These are phyloP conservation scores for Vigna angularis DNA, from an alignment of 306 rosid genomes.

Conservation along the genomic window DNA sequence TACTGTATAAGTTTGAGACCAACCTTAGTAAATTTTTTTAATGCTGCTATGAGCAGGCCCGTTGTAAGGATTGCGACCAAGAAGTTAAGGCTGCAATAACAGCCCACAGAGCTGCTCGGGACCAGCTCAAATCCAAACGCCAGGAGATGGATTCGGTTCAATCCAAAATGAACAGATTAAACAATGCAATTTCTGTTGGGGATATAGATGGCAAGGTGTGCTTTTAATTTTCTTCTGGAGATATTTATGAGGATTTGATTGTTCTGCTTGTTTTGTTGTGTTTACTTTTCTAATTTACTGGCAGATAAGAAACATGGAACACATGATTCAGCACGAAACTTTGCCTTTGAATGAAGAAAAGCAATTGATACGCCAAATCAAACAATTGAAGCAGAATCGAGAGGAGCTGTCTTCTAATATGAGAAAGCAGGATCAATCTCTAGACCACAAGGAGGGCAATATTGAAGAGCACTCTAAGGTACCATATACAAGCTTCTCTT, in stretches of 20 bases:
- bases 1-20: constrained; percentile 10
- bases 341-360: constrained; percentile 83
- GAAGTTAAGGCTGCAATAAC: constrained; percentile 61
- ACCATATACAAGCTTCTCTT: constrained; percentile 28
- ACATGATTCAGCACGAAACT: constrained; percentile 81
- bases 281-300: constrained; percentile 36
- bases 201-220: constrained; percentile 78
- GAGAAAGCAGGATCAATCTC: constrained; percentile 68
- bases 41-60: constrained; percentile 60
- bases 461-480: constrained; percentile 75
- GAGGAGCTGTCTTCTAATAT: constrained; percentile 65
- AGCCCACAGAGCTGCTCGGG: constrained; percentile 67
- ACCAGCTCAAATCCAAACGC: constrained; percentile 66
- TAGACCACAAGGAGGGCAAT: constrained; percentile 58
- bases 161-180: constrained; percentile 62
- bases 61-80: constrained; percentile 51
- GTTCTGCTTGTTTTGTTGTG: constrained; percentile 24
- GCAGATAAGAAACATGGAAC: constrained; percentile 79
- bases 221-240: constrained; percentile 1
- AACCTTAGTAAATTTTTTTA: constrained; percentile 35
- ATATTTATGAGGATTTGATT: constrained; percentile 36
- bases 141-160: constrained; percentile 81
- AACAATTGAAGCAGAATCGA: constrained; percentile 76
- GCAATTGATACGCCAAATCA: constrained; percentile 75
- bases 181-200: constrained; percentile 70